Evolutionary conservation across 1,284 basidiomycete genomes (phyloP), one percentile per base, ranked within the genome.

Genomic region (Pseudozyma thailandica): DNA sequence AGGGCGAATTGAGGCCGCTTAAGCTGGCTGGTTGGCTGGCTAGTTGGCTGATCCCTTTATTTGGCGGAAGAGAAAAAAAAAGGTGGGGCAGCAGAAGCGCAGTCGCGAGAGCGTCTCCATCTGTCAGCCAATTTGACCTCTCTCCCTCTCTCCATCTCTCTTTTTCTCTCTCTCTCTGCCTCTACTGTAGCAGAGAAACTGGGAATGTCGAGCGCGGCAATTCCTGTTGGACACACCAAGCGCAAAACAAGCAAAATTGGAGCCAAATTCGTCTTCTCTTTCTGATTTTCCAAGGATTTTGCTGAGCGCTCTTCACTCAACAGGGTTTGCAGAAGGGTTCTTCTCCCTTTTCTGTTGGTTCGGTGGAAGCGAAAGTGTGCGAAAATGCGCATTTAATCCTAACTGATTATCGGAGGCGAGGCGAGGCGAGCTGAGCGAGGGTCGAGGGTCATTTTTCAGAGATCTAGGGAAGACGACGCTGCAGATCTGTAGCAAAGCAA

Each of bases 121-220:
- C 42, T 44, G 42, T 44, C 42, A 44, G 42, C 42, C 16, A 10
- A 33, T 49, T 50, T 39, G 44, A 52, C 23, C 31, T 33, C 13
- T 35, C 18, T 45, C 25, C 27, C 7, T 10, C 30, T 44, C 3
- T 25, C 31, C 21, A 25, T 51, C 46, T 43, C 20, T 5, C 15
- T 25, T 23, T 43, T n/a, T 6, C 28, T 31, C 2, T 30, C 43
- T 28, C 13, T 28, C 13, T n/a, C 20, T 48, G 8, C 8, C 30
- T 31, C 30, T 31, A 31, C 30, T 8, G 15, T 31, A 31, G 30
- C 30, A 31, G 30, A 15, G 8, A 31, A 31, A n/a, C n/a, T n/a
- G n/a, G n/a, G n/a, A n/a, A n/a, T n/a, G n/a, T n/a, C 9, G 45
- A 33, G 28, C 12, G 31, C 12, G 31, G 12, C 25, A 26, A 27